phyloP scores from a whole-genome alignment of 2,329 filamentous ascomycete genomes.

The Microcyclosporella mali region DNA sequence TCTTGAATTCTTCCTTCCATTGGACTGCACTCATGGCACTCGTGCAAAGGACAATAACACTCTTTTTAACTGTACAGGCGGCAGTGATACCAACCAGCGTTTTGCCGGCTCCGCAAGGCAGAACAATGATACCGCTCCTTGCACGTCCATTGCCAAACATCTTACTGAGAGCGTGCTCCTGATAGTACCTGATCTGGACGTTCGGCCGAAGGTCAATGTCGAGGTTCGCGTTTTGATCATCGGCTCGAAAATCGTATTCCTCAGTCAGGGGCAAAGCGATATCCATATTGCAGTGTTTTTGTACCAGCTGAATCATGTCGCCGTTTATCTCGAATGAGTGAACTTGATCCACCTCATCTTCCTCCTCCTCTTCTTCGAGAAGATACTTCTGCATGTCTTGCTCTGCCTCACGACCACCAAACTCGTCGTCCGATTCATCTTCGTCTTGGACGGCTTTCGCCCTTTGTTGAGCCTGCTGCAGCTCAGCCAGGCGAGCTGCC shows the following conservation, averaged over 20 bases:
- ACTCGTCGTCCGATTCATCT: slow-evolving; percentile 50
- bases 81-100: slow-evolving; percentile 97
- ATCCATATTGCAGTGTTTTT: slow-evolving; percentile 74
- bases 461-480: slow-evolving; percentile 40
- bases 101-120: slow-evolving; percentile 95
- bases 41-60: slow-evolving; percentile 88
- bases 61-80: slow-evolving; percentile 96
- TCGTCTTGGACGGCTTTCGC: slow-evolving; percentile 42
- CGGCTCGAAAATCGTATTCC: slow-evolving; percentile 95
- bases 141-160: slow-evolving; percentile 99
- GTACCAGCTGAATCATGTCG: slow-evolving; percentile 74
- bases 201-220: slow-evolving; percentile 89
- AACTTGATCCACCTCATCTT: slow-evolving; percentile 78
- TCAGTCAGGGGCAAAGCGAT: slow-evolving; percentile 84
- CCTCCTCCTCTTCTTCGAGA: slow-evolving; percentile 66
- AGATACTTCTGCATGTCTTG: slow-evolving; percentile 59
- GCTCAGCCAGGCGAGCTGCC: slow-evolving; percentile 51
- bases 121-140: slow-evolving; percentile 93
- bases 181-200: slow-evolving; percentile 87
- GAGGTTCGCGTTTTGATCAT: slow-evolving; percentile 79
- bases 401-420: slow-evolving; percentile 42
- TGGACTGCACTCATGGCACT: slow-evolving; percentile 97
- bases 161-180: slow-evolving; percentile 95
- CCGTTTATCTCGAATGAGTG: slow-evolving; percentile 90
- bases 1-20: slow-evolving; percentile 93